Evolutionary conservation across 805 yeast genomes (phyloP).

Genomic region (Barnettozyma pratensis): DNA sequence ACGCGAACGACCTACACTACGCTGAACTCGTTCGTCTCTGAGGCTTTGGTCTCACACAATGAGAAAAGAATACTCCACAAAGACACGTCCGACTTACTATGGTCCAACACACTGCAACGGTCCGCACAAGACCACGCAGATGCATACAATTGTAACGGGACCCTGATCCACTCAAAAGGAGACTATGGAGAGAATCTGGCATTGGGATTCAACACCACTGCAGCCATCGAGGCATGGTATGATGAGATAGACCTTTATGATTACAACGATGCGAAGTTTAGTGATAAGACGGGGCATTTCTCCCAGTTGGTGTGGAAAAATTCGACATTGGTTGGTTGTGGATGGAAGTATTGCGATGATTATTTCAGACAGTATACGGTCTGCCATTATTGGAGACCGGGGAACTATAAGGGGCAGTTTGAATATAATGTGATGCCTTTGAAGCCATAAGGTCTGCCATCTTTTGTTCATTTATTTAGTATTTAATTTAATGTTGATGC

Average conservation of each 20-base stretch:
- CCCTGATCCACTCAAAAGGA: conserved; percentile 56
- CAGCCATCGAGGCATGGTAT: conserved; percentile 75
- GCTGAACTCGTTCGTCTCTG: conserved; percentile 2
- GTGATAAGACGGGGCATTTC: conserved; percentile 63
- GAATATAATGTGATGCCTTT: conserved; percentile 30
- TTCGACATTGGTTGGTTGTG: conserved; percentile 67
- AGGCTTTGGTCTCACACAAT: conserved; percentile 42
- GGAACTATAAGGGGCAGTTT: conserved; percentile 49
- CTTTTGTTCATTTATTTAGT: too few species aligned
- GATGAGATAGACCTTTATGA: conserved; percentile 51
- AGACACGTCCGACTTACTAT: conserved; percentile 41
- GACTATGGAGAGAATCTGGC: conserved; percentile 80
- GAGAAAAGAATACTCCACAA: conserved; percentile 46
- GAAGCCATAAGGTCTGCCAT: background rate
- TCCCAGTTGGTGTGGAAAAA: conserved; percentile 75
- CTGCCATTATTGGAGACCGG: conserved; percentile 66
- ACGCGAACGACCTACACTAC: conserved; percentile 16
- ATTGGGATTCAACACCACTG: conserved; percentile 55
- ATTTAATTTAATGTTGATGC: too few species aligned
- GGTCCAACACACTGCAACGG: conserved; percentile 49
- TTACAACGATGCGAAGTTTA: conserved; percentile 43
- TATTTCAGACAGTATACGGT: conserved; percentile 53
- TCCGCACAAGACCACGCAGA: conserved; percentile 57
- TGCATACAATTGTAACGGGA: conserved; percentile 49
- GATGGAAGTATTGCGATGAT: conserved; percentile 48